Base-by-base conservation (phyloP, 768 basidiomycete species). In the Termitomyces sp. region DNA sequence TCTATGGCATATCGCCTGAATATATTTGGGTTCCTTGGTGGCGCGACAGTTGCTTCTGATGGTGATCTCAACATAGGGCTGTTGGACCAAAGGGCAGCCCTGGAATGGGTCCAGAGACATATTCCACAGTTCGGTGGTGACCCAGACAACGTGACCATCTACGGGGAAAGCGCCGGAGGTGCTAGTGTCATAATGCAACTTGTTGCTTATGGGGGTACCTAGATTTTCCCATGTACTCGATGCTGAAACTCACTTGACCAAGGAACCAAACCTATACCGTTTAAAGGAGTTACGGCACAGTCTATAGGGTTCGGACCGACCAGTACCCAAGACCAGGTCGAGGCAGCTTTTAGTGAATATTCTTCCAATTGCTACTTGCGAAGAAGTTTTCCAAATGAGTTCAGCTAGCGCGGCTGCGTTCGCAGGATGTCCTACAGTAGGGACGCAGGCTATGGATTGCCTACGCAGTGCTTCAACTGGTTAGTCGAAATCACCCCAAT, bases 101-200 rank as follows among this genome's bases (percentile, higher is more conserved):
- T 77, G 19, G 68, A 73, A 54, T 77, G 76, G 76, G 65, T 75
- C 1, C 70, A 72, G 55, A 60, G 69, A 28, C 66, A 75, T 48
- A 75, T 78, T 12, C 19, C 40, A 9, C 45, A 64, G 17, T 74
- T 75, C 48, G 74, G 71, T 2, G 71, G 71, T 0, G 60, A 72
- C 51, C 71, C 69, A 8, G 57, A 59, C 10, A 59, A 65, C 37
- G 65, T 73, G 10, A 69, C 74, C 19, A 71, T 77, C 44, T 59
- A 57, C 19, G 68, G 70, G 0, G 73, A 77, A 54, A 74, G 71
- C 41, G 74, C 76, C 2, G 77, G 77, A 1, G 77, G 75, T 0
- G 75, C 76, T 0, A 73, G 71, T 34, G 70, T 78, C 7, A 64
- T 74, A 12, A 75, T 78, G 70, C 77, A 79, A 48, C 60, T 74